Base-by-base conservation (phyloP, 768 basidiomycete species). In the Phlebiopsis gigantea region DNA sequence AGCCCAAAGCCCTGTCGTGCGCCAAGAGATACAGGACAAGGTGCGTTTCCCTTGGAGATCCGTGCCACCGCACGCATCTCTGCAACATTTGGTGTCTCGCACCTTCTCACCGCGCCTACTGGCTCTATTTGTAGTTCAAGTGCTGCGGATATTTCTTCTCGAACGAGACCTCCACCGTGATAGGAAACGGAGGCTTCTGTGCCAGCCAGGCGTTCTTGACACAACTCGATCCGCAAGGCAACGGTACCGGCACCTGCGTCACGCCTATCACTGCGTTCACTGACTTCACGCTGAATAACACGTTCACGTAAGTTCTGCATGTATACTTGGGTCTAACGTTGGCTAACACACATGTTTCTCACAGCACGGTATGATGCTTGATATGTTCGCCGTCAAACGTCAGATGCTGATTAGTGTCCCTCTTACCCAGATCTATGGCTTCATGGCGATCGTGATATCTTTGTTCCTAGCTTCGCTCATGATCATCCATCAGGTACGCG, bases 121-220 rank as follows among this genome's bases (percentile, higher is more conserved):
- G 41, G 41, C n/a, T 15, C 24, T 21, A 25, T 30, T 15, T 44
- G 14, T 56, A 94, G 92, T 77, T 92, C 63, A 68, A 72, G 55
- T 95, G 93, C 73, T 96, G 93, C 64, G 93, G 93, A 17, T 96
- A 93, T 70, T 88, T 88, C 67, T 60, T 60, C 9, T 55, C 57
- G 17, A 81, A 81, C 60, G 81, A 81, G 21, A 81, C 80, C 2
- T 10, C 12, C 34, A 77, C 78, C 30, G 82, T 78, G 58, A 73
- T 85, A 17, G n/a, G n/a, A n/a, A n/a, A n/a, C 47, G 85, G 86
- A 31, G 68, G 55, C 4, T 85, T 85, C 67, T 91, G 89, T 70
- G 68, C 71, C 1, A 68, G 66, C 57, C 70, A 69, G 50, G 70
- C 68, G 8, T 73, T 72, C 55, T 67, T 58, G 57, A 60, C 48